phyloP scores from a whole-genome alignment of 805 yeast species.

The Torulaspora microellipsoides region DNA sequence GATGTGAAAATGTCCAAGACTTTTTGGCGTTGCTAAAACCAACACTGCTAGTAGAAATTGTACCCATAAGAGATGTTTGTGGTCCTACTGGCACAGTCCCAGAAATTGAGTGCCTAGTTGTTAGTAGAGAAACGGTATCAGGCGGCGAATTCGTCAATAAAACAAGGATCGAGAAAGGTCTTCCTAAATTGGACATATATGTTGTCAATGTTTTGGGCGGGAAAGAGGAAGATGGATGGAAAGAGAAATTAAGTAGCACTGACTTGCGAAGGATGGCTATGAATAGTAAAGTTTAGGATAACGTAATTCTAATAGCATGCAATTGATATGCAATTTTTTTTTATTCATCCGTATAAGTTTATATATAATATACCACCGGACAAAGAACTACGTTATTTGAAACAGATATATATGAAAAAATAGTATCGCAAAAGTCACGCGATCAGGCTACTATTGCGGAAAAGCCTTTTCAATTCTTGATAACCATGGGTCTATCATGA shows the following conservation, averaged over 20 bases:
- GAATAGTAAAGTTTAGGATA: not conserved
- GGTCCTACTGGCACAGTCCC: conserved; percentile 85
- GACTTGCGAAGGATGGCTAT: conserved; percentile 48
- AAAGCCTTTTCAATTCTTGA: conserved; percentile 35
- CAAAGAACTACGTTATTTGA: no score
- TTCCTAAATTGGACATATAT: conserved; percentile 46
- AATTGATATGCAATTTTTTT: not conserved
- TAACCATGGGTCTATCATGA: conserved; percentile 56
- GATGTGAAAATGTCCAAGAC: conserved; percentile 44
- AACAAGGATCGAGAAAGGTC: conserved; percentile 52
- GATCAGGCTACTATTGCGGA: no score
- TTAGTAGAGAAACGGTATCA: conserved; percentile 70
- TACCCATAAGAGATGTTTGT: conserved; percentile 75
- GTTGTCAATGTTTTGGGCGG: conserved; percentile 67
- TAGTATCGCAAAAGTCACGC: no score
- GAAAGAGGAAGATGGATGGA: conserved; percentile 49
- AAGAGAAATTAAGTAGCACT: conserved; percentile 82
- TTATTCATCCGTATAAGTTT: not conserved
- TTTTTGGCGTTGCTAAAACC: conserved; percentile 53
- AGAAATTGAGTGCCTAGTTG: conserved; percentile 72
- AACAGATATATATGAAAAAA: no score
- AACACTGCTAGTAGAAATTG: conserved; percentile 43
- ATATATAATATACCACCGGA: not conserved
- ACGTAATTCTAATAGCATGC: not conserved
- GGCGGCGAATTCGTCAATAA: conserved; percentile 77